These are phyloP conservation scores for Letharia lupina DNA, from an alignment of 495 filamentous ascomycete species.

Conservation along the genomic window DNA sequence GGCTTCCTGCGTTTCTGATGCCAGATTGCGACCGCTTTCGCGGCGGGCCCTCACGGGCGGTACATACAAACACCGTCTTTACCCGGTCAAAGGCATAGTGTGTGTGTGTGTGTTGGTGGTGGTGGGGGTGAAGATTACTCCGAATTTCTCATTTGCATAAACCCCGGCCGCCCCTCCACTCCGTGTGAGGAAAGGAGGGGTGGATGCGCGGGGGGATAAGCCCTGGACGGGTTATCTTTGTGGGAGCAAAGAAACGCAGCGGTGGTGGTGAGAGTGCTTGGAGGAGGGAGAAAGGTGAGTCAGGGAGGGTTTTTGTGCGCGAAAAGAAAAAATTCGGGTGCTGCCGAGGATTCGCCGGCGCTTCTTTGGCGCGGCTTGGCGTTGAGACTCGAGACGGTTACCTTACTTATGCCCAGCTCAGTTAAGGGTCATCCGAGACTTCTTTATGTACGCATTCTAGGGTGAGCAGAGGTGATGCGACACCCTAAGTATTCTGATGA, in stretches of 20 bases:
- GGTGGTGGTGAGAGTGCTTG: conserved; percentile 90
- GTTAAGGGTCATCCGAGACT: too few species aligned
- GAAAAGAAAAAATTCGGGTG: neutral
- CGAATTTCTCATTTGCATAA: conserved; percentile 99
- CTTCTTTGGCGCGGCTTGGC: neutral
- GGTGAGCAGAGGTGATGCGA: too few species aligned
- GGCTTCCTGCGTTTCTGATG: conserved; percentile 94
- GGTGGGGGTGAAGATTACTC: conserved; percentile 82
- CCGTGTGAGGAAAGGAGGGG: conserved; percentile 5
- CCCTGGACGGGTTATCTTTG: conserved; percentile 36
- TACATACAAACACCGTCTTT: conserved; percentile 25
- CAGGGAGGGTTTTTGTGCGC: neutral
- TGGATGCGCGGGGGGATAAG: conserved; percentile 17
- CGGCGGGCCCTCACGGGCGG: conserved; percentile 92
- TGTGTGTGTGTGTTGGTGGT: conserved; percentile 36
- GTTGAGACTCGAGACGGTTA: too few species aligned
- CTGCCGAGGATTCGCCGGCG: neutral
- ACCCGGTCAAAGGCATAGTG: conserved; percentile 22
- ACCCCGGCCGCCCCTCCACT: neutral
- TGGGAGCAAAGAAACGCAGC: conserved; percentile 99
- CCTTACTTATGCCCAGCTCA: too few species aligned
- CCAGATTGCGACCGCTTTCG: conserved; percentile 86
- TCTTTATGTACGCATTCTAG: too few species aligned
- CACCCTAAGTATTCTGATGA: too few species aligned
- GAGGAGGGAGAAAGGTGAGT: conserved; percentile 37